Base-by-base conservation (phyloP, 768 basidiomycete genomes). In the Paxillus rubicundulus region DNA sequence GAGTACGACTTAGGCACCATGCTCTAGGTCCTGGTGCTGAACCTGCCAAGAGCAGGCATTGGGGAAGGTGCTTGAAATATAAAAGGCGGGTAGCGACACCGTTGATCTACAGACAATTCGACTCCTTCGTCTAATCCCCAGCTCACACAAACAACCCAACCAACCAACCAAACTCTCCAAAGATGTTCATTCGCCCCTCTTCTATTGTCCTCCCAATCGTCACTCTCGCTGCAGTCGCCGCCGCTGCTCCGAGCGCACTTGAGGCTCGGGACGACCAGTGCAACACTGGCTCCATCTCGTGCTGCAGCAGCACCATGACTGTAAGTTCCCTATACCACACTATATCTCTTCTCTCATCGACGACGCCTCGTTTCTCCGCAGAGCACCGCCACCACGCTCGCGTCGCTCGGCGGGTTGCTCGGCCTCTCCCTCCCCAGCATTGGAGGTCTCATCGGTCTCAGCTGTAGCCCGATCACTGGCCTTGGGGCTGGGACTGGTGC, bases 401-500 rank as follows among this genome's bases (percentile, higher is more conserved):
- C 33, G 5, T 1, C 20, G 1, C 28, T 60, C 21, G 28, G 45
- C 4, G n/a, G n/a, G 33, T 3, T 53, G 1, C 48, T 64, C 9
- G 54, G 54, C 1, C 13, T 49, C 36, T 17, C 9, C 9, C 44
- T 52, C 16, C 13, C 24, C 20, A 27, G 10, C 5, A 16, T 36
- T n/a, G 10, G 2, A 3, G 42, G 13, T 13, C 4, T 39, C 1
- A 24, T 77, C 43, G 77, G 77, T 34, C 16, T 74, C 2, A 65
- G 52, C 6, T 79, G 77, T 58, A 63, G 68, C 17, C 69, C 73
- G 30, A 44, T 77, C 45, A 52, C 56, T 33, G 54, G 47, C 13
- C 21, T 70, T 47, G 76, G 73, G 10, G 38, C 68, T 46, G 70
- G 72, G 20, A 61, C 20, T 18, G 64, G 12, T 68, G 58, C 53